phyloP scores from a whole-genome alignment of 176 grass and related monocot species.

The Panicum miliaceum region DNA sequence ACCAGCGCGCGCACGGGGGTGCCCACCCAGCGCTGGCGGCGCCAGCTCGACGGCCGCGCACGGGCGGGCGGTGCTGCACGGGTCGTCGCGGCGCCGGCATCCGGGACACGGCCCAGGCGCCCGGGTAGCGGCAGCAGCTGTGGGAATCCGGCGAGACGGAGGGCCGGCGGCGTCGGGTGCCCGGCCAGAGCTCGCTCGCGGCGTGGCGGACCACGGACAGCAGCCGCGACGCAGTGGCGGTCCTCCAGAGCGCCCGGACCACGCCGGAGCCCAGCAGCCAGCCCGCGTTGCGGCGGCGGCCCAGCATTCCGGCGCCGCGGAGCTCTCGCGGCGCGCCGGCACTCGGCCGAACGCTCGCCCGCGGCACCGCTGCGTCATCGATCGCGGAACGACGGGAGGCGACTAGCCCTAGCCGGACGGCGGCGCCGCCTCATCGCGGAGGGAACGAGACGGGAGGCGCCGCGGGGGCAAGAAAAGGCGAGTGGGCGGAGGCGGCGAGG shows the following conservation, averaged over 20 bases:
- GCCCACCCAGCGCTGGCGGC: not conserved
- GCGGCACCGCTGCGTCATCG: not conserved
- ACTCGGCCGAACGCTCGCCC: too few species aligned
- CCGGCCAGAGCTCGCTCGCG: not conserved
- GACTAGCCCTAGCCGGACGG: not conserved
- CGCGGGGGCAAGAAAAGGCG: not conserved
- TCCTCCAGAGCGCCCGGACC: not conserved
- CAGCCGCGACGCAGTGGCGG: not conserved
- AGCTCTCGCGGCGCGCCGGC: not conserved
- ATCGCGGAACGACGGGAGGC: not conserved
- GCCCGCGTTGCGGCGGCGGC: not conserved
- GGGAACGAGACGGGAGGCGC: not conserved
- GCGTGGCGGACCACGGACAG: not conserved
- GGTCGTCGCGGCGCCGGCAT: not conserved
- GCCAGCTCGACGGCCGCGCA: not conserved
- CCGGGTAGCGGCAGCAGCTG: not conserved
- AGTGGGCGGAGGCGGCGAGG: constrained; percentile 2
- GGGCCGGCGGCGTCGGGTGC: not conserved
- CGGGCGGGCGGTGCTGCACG: not conserved
- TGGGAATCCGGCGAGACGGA: not conserved
- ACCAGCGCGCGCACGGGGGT: not conserved
- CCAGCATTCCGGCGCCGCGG: too few species aligned
- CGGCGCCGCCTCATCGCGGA: not conserved
- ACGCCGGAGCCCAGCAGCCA: not conserved
- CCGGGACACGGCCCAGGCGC: not conserved